phyloP scores from a whole-genome alignment of 768 basidiomycete species.

The Termitomyces sp. region DNA sequence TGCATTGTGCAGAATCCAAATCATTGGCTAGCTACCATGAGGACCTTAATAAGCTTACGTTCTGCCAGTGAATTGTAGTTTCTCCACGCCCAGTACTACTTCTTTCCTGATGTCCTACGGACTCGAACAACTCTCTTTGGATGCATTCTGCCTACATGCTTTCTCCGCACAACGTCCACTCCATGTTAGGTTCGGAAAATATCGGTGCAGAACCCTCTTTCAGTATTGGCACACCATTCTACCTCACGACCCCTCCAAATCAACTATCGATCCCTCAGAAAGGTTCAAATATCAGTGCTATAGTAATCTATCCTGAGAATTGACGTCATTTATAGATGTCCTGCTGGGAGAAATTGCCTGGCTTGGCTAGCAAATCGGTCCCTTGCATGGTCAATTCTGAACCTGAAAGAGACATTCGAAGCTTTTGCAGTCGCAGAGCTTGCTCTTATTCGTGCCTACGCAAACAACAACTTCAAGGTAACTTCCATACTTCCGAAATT shows the following conservation, averaged over 20 bases:
- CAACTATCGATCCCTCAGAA: not conserved
- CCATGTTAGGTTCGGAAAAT: constrained; percentile 10
- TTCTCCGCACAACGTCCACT: constrained; percentile 1
- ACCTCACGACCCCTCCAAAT: constrained; percentile 1
- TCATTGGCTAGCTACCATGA: not conserved
- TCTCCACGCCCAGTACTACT: not conserved
- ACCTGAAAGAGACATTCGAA: not conserved
- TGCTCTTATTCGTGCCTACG: constrained; percentile 4
- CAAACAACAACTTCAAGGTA: constrained; percentile 11
- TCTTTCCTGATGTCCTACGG: constrained; percentile 7
- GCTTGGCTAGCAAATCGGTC: constrained; percentile 9
- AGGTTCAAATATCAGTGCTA: not conserved
- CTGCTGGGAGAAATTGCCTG: constrained; percentile 6
- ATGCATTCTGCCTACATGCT: constrained; percentile 5
- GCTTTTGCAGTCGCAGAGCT: constrained; percentile 1
- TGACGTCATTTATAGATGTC: constrained; percentile 12
- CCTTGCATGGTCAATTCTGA: constrained; percentile 12
- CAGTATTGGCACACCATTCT: constrained; percentile 9
- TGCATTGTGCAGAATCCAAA: not conserved
- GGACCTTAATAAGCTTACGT: not conserved
- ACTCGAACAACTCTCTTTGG: not conserved
- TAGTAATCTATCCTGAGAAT: not conserved
- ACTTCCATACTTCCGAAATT: not conserved
- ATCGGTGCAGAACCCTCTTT: constrained; percentile 12
- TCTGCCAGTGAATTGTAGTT: constrained; percentile 2